phyloP scores from a whole-genome alignment of 2,329 filamentous ascomycete species.

The Cyphellophora attinorum region DNA sequence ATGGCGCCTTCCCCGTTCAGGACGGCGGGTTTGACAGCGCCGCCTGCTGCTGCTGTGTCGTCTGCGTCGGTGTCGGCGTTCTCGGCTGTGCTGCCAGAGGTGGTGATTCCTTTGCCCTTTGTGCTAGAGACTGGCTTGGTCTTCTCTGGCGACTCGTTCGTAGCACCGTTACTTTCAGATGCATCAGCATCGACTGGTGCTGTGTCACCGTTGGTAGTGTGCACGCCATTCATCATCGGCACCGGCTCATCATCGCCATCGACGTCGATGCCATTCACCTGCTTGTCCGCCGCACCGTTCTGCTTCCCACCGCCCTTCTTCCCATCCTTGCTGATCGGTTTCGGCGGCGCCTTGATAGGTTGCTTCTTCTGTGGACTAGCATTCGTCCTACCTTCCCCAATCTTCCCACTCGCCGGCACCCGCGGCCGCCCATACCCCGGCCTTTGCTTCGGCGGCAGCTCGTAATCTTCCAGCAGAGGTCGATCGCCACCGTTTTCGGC shows the following conservation, averaged over 20 bases:
- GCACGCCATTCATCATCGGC: conserved; percentile 12
- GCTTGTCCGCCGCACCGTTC: conserved; percentile 9
- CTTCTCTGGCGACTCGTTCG: conserved; percentile 11
- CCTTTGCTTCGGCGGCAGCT: conserved; percentile 84
- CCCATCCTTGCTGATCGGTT: conserved; percentile 6
- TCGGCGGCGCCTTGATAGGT: conserved; percentile 15
- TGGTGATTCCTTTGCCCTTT: conserved; percentile 10
- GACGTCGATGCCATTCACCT: conserved; percentile 6
- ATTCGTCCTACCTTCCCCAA: conserved; percentile 24
- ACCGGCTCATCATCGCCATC: conserved; percentile 6
- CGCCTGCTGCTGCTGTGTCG: conserved; percentile 6
- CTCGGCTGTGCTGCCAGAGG: background rate
- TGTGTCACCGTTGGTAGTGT: too few relatives aligned
- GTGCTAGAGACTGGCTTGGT: conserved; percentile 12
- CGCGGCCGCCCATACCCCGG: conserved; percentile 33
- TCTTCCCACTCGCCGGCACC: conserved; percentile 37
- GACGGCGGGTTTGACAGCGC: conserved; percentile 18
- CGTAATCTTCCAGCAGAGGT: conserved; percentile 85
- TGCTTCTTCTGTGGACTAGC: conserved; percentile 33
- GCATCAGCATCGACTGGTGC: conserved; percentile 11
- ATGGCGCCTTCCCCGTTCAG: conserved; percentile 54
- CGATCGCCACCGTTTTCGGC: conserved; percentile 74
- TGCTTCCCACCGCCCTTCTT: conserved; percentile 14
- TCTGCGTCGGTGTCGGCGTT: conserved; percentile 1
- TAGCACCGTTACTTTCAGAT: conserved; percentile 10